Percentiles rank a stretch among this genome's conserved stretches.
Conservation (phyloP, 1,284 basidiomycete species). For the Microbotryum silenes-acaulis region DNA sequence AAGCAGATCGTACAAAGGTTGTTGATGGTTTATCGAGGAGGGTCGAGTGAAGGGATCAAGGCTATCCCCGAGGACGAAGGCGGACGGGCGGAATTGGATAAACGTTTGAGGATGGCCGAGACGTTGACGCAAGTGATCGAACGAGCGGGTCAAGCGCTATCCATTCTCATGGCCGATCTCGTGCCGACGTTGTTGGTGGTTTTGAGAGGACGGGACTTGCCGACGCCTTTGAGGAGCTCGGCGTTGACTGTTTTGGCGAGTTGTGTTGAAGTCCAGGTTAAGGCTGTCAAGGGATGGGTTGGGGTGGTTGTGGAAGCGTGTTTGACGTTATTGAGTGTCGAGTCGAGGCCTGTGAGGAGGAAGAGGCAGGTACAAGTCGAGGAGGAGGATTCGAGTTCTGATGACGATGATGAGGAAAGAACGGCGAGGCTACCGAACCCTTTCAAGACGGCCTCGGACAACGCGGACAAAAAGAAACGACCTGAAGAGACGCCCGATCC, state of each 20-base stretch:
- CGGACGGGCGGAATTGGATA: constrained; percentile 63
- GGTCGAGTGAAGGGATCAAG: constrained; percentile 25
- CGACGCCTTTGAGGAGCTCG: constrained; percentile 68
- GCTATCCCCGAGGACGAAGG: constrained; percentile 44
- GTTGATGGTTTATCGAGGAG: constrained; percentile 52
- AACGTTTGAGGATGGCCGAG: constrained; percentile 75
- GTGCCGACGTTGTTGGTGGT: constrained; percentile 60
- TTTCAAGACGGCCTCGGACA: constrained; percentile 2
- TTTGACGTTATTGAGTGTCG: constrained; percentile 70
- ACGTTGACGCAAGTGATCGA: constrained; percentile 72
- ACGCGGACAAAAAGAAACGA: neutral
- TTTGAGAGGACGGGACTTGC: constrained; percentile 53
- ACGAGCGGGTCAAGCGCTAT: constrained; percentile 61
- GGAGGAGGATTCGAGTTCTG: neutral
- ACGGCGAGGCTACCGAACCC: constrained; percentile 4
- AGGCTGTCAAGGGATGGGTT: constrained; percentile 58
- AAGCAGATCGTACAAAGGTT: constrained; percentile 61
- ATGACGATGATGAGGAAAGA: constrained; percentile 9
- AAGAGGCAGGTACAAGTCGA: constrained; percentile 6
- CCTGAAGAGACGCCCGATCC: constrained; percentile 48
- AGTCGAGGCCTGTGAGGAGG: constrained; percentile 39
- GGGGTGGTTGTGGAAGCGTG: constrained; percentile 57
- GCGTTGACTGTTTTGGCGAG: constrained; percentile 72
- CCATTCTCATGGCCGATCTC: constrained; percentile 60
- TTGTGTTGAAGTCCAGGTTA: constrained; percentile 56